Evolutionary conservation across 305 asterid genomes (phyloP).

Genomic region (Striga hermonthica): DNA sequence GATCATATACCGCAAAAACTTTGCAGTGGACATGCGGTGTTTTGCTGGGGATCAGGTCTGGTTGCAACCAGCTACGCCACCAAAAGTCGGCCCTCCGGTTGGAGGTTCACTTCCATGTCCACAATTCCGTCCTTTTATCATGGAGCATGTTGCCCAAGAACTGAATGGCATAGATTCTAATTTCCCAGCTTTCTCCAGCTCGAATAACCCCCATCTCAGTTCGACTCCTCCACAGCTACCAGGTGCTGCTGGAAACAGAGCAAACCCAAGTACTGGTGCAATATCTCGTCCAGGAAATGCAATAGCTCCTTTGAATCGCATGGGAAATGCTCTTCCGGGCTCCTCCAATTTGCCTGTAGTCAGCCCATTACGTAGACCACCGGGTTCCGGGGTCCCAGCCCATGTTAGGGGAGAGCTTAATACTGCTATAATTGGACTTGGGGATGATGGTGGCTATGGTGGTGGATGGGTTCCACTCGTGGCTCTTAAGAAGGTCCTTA

Average conservation of each 20-base stretch:
- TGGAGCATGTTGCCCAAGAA: conserved; percentile 99
- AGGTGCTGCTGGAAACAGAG: conserved; percentile 58
- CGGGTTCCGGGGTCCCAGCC: conserved; percentile 92
- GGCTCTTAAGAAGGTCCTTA: conserved; percentile 94
- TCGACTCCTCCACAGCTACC: conserved; percentile 55
- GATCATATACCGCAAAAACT: conserved; percentile 84
- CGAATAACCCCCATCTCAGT: conserved; percentile 50
- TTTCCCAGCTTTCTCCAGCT: conserved; percentile 61
- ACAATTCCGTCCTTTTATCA: conserved; percentile 95
- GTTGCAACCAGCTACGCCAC: conserved; percentile 99
- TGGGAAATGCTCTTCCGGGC: conserved; percentile 68
- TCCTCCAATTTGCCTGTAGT: conserved; percentile 49
- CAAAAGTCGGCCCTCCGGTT: conserved; percentile 78
- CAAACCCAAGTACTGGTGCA: conserved; percentile 53
- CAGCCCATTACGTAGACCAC: conserved; percentile 65
- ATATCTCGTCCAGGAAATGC: conserved; percentile 70
- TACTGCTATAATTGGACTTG: conserved; percentile 98
- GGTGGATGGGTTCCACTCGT: conserved; percentile 99
- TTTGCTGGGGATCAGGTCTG: conserved; percentile 99
- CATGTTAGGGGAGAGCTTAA: conserved; percentile 95
- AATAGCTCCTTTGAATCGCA: conserved; percentile 63
- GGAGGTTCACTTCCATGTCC: conserved; percentile 99
- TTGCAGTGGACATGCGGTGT: conserved; percentile 99
- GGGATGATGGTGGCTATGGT: conserved; percentile 99
- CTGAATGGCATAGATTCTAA: conserved; percentile 89